phyloP scores from a whole-genome alignment of 768 basidiomycete genomes.

The Pleurotus tuber-regium region DNA sequence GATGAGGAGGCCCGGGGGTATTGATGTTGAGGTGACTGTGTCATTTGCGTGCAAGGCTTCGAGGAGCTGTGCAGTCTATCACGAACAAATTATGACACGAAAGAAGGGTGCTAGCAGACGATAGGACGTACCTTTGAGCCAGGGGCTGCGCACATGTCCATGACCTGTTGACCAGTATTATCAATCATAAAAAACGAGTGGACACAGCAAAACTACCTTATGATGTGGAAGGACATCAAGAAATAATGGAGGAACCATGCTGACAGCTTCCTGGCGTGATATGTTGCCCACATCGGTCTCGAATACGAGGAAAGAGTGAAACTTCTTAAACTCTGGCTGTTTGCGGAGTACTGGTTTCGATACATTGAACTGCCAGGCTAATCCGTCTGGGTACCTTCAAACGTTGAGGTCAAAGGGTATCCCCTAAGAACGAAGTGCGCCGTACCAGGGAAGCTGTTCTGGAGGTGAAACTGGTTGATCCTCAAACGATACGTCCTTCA shows the following conservation, averaged over 20 bases:
- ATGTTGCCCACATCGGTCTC: constrained; percentile 98
- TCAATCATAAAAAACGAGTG: not conserved
- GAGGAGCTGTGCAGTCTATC: constrained; percentile 89
- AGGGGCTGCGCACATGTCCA: constrained; percentile 99
- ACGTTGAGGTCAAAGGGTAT: constrained; percentile 9
- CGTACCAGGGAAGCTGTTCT: constrained; percentile 80
- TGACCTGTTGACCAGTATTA: constrained; percentile 47
- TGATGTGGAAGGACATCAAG: constrained; percentile 95
- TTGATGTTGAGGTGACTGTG: constrained; percentile 57
- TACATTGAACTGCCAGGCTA: constrained; percentile 96
- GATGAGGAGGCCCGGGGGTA: constrained; percentile 82
- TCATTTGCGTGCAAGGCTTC: constrained; percentile 90
- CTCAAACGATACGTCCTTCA: constrained; percentile 75
- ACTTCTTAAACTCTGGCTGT: constrained; percentile 86
- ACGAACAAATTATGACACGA: not conserved
- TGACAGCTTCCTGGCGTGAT: constrained; percentile 95
- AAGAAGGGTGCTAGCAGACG: not conserved
- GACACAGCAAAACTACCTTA: constrained; percentile 39
- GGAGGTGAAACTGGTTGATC: constrained; percentile 76
- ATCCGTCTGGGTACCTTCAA: constrained; percentile 88
- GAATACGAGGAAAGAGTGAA: constrained; percentile 94
- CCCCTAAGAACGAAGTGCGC: not conserved
- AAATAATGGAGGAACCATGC: constrained; percentile 97
- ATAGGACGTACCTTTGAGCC: constrained; percentile 76
- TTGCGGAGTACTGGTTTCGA: constrained; percentile 87